Conservation (phyloP, 176 grass and related monocot species). For the Olyra latifolia region DNA sequence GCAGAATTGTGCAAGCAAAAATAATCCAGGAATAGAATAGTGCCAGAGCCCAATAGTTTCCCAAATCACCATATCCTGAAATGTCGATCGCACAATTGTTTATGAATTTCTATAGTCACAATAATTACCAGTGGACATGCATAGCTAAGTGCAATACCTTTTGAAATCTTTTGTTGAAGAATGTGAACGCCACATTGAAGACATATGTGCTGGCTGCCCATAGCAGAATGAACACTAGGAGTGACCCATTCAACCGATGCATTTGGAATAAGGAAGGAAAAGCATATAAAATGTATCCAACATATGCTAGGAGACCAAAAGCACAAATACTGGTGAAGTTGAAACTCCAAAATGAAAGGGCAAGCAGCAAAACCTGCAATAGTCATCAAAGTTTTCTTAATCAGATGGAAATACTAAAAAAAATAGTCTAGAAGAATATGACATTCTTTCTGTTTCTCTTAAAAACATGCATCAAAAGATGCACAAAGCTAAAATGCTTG, state of each 20-base stretch:
- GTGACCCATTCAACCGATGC: conserved; percentile 91
- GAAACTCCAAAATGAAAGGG: conserved; percentile 94
- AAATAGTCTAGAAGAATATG: background rate
- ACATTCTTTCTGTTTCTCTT: background rate
- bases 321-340: conserved; percentile 89
- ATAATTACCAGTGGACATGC: conserved; percentile 17
- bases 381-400: conserved; percentile 18
- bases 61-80: conserved; percentile 98
- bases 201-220: conserved; percentile 95
- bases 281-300: conserved; percentile 93
- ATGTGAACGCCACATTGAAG: conserved; percentile 96
- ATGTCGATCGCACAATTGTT: conserved; percentile 24
- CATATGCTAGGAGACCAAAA: conserved; percentile 96
- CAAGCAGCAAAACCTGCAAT: conserved; percentile 86
- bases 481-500: background rate
- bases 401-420: conserved; percentile 5
- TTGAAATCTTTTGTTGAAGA: conserved; percentile 94
- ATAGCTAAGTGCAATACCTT: conserved; percentile 60
- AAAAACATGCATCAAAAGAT: background rate
- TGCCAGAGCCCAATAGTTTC: conserved; percentile 99
- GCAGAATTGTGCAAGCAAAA: conserved; percentile 94
- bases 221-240: conserved; percentile 91
- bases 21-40: conserved; percentile 95
- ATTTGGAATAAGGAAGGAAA: conserved; percentile 93
- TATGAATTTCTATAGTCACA: conserved; percentile 26